Base-by-base conservation (phyloP, 306 rosid species). In the Geum urbanum region DNA sequence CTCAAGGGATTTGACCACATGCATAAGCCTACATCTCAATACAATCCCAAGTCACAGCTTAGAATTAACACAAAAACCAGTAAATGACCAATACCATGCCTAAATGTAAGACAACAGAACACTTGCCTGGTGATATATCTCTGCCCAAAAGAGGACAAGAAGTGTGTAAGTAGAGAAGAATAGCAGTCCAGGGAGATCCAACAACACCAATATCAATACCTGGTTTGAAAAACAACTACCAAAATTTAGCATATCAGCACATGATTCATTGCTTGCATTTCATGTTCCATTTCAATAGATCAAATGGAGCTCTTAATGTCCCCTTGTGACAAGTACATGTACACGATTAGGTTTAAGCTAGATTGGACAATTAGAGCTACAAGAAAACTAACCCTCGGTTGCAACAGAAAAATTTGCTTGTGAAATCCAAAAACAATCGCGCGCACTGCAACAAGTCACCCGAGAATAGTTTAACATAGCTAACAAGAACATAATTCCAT, bases 81-180 rank as follows among this genome's bases (percentile, higher is more conserved):
- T 16, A 13, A 8, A 58, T 27, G 11, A 24, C 41, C 3, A 41
- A 48, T 41, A 58, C 63, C 48, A 67, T 10, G 56, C 32, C 55
- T 69, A 55, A 44, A 69, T 14, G 59, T 12, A 75, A 52, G 61
- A 53, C 55, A 66, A 78, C 70, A 0, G 43, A 70, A 35, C 41
- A 65, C 87, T 81, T 80, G 82, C 97, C 99, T 94, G 99, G 71
- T 91, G 89, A 85, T 94, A 89, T 71, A 94, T 94, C 83, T 94
- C 97, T 55, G 99, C 97, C 97, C 97, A 94, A 64, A 94, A 94
- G 72, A 94, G 96, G 73, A 84, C 99, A 46, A 94, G 84, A 72
- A 94, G 95, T 14, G 98, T 90, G 77, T 88, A 94, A 9, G 98
- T 88, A 14, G 98, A 86, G 87, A 94, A 91, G 79, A 94, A 94